phyloP scores from a whole-genome alignment of 2,329 filamentous ascomycete species.

The Hortaea werneckii region DNA sequence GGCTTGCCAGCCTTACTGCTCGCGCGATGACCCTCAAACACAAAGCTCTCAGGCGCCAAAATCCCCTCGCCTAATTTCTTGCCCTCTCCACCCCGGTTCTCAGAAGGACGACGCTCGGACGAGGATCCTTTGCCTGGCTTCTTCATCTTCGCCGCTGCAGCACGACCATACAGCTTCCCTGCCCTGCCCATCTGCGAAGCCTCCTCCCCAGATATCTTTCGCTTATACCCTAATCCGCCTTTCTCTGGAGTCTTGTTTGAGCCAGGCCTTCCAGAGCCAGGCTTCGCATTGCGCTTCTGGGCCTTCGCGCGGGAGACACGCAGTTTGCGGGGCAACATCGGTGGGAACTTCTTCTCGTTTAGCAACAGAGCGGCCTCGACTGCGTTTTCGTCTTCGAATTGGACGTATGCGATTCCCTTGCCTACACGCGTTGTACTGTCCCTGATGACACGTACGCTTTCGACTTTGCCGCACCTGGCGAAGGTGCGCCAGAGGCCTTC shows the following conservation, averaged over 20 bases:
- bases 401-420: slow-evolving; percentile 95
- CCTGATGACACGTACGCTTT: slow-evolving; percentile 85
- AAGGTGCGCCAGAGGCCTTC: slow-evolving; percentile 87
- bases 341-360: slow-evolving; percentile 85
- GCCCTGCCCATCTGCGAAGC: slow-evolving; percentile 65
- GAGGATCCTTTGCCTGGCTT: slow-evolving; percentile 14
- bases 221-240: slow-evolving; percentile 45
- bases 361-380: slow-evolving; percentile 86
- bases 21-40: slow-evolving; percentile 75
- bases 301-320: slow-evolving; percentile 82
- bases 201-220: slow-evolving; percentile 60
- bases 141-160: slow-evolving; percentile 45
- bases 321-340: slow-evolving; percentile 79
- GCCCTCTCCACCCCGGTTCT: slow-evolving; percentile 3
- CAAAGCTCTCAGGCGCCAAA: slow-evolving; percentile 56
- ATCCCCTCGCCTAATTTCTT: slow-evolving; percentile 23
- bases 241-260: slow-evolving; percentile 16
- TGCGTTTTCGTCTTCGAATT: slow-evolving; percentile 77
- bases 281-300: slow-evolving; percentile 39
- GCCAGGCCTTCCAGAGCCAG: slow-evolving; percentile 20
- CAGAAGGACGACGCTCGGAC: slow-evolving; percentile 1
- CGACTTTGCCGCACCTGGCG: slow-evolving; percentile 66
- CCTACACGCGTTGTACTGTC: slow-evolving; percentile 85
- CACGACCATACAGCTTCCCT: slow-evolving; percentile 61
- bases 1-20: slow-evolving; percentile 55